These are phyloP conservation scores for Myrica gale DNA, from an alignment of 306 rosid genomes.

Conservation along the genomic window DNA sequence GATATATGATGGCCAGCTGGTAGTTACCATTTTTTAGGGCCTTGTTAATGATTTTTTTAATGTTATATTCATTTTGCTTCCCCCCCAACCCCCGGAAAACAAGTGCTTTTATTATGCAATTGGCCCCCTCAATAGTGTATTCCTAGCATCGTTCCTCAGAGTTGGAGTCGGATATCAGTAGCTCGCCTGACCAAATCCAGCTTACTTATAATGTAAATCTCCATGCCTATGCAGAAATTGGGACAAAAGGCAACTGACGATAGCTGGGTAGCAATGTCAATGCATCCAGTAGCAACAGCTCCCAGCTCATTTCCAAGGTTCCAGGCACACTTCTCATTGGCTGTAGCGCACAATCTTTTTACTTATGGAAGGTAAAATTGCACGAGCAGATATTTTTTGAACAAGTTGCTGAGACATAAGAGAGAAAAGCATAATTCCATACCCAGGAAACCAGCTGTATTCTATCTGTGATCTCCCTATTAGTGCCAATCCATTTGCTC, in stretches of 20 bases:
- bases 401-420: conserved; percentile 18
- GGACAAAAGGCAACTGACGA: not conserved
- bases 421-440: conserved; percentile 32
- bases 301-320: not conserved
- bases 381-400: conserved; percentile 11
- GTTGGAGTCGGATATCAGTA: too few relatives aligned
- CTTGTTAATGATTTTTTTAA: too few relatives aligned
- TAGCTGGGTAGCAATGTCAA: not conserved
- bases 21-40: not conserved
- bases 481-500: conserved; percentile 70
- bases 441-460: conserved; percentile 99
- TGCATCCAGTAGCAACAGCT: conserved; percentile 4
- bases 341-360: not conserved
- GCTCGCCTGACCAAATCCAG: not conserved
- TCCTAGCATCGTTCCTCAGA: too few relatives aligned
- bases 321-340: conserved; percentile 6
- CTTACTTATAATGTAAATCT: too few relatives aligned
- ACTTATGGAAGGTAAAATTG: conserved; percentile 17
- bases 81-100: too few relatives aligned
- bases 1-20: not conserved
- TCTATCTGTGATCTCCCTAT: conserved; percentile 54
- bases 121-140: too few relatives aligned
- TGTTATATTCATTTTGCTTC: too few relatives aligned
- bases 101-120: too few relatives aligned
- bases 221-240: not conserved